These are phyloP conservation scores for Pseudocercospora ulei DNA, from an alignment of 2,329 filamentous ascomycete genomes.

Conservation along the genomic window DNA sequence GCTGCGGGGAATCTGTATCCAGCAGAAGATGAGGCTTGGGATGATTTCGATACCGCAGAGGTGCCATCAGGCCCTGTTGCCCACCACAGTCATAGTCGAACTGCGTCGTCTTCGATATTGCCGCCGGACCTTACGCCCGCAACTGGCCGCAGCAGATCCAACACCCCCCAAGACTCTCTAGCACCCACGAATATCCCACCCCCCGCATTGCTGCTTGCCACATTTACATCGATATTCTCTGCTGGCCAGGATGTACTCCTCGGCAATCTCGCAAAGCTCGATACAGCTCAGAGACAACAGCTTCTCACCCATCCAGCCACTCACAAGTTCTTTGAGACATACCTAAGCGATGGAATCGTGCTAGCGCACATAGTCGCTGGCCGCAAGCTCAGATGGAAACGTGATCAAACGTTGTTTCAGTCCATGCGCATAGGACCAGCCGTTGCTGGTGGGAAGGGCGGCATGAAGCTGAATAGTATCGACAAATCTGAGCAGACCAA, in stretches of 20 bases:
- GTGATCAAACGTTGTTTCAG: slow-evolving; percentile 73
- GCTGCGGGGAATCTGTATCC: slow-evolving; percentile 9
- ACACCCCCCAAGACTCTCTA: slow-evolving; percentile 13
- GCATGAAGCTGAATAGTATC: slow-evolving; percentile 84
- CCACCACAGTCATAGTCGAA: slow-evolving; percentile 3
- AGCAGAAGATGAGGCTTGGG: slow-evolving; percentile 37
- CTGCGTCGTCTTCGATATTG: slow-evolving; percentile 1
- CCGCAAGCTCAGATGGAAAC: slow-evolving; percentile 78
- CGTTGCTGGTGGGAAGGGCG: slow-evolving; percentile 57
- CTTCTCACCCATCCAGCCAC: slow-evolving; percentile 53
- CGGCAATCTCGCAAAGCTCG: slow-evolving; percentile 47
- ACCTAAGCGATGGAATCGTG: slow-evolving; percentile 55
- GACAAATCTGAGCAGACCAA: slow-evolving; percentile 71
- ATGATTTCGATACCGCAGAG: slow-evolving; percentile 36
- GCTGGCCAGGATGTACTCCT: slow-evolving; percentile 57
- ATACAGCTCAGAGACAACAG: slow-evolving; percentile 49
- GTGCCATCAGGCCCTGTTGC: slow-evolving; percentile 9
- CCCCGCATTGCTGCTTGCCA: slow-evolving; percentile 67
- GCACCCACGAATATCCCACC: slow-evolving; percentile 84
- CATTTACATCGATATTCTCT: slow-evolving; percentile 63
- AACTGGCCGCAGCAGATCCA: slow-evolving; percentile 1
- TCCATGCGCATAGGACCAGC: slow-evolving; percentile 76
- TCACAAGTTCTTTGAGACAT: slow-evolving; percentile 54
- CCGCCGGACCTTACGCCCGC: neutral
- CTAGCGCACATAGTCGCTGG: slow-evolving; percentile 75